These are phyloP conservation scores for Podaxis mareebaensis DNA, from an alignment of 768 basidiomycete species.

Conservation along the genomic window DNA sequence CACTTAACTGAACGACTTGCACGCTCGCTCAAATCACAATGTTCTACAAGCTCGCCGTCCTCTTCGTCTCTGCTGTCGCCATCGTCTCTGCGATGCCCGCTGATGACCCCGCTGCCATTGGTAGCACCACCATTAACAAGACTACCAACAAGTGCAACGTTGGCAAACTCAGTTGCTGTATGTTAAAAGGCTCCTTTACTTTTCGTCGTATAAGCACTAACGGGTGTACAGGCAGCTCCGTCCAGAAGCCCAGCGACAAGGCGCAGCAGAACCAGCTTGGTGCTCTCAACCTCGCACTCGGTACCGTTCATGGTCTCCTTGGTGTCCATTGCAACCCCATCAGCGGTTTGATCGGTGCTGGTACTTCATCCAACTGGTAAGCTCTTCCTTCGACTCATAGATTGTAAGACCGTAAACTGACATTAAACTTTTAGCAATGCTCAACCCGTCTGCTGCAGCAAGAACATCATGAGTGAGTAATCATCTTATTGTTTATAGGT, in stretches of 20 bases:
- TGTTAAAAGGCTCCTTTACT: background rate
- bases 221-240: background rate
- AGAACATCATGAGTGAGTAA: conserved; percentile 22
- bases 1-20: background rate
- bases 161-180: background rate
- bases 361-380: conserved; percentile 21
- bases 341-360: conserved; percentile 20
- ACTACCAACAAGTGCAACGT: background rate
- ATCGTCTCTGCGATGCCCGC: background rate
- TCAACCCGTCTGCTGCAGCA: conserved; percentile 25
- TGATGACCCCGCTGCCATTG: background rate
- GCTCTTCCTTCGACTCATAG: background rate
- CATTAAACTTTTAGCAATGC: conserved; percentile 11
- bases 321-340: conserved; percentile 23
- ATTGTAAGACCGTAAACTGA: background rate
- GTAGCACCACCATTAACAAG: background rate
- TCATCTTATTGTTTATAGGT: background rate
- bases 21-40: background rate
- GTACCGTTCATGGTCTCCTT: conserved; percentile 12
- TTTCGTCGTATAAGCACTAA: background rate
- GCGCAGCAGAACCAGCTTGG: too few species aligned
- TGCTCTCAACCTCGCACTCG: background rate
- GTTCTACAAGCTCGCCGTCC: background rate
- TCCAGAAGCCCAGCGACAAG: background rate
- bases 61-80: background rate